Base-by-base conservation (phyloP, 2,329 filamentous ascomycete genomes). In the Rugonectria rugulosa region DNA sequence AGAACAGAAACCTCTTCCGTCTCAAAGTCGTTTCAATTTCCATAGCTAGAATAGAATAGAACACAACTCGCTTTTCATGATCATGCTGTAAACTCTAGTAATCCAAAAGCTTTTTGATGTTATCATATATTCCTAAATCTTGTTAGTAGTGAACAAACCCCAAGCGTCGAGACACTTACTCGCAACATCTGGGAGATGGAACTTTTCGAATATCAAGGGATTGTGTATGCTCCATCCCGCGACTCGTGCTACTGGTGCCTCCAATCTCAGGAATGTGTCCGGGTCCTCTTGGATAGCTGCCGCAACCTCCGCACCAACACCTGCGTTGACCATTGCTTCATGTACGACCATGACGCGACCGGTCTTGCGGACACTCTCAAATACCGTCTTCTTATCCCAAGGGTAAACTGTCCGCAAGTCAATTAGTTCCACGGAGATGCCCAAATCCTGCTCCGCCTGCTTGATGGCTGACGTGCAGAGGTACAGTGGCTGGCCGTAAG, bases 151-250 rank as follows among this genome's bases (percentile, higher is more conserved):
- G 17, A 11, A 15, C 7, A 4, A 15, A 15, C 12, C n/a, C n/a
- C 31, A 6, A 5, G 21, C n/a, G 11, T n/a, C 1, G 2, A 14
- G 36, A 6, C 12, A 89, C 91, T 87, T 78, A 96, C 92, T 87
- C 12, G 90, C 85, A 66, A 96, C 88, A 75, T 97, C 93, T 0
- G 93, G 93, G 51, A 96, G 79, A 70, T 92, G 88, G 61, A 91
- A 91, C 69, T 82, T 86, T 73, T 97, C 93, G 74, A 86, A 97
- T 29, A 88, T 72, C 68, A 97, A 73, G 1, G 91, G 89, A 26
- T 87, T 88, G 71, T 94, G 93, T 47, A 90, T 92, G 70, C 88
- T 91, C 90, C 91, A 96, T n/a, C 93, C 92, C 4, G 91, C 90
- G 5, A 97, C 88, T 44, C 93, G 84, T 62, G 88, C 85, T 7